Evolutionary conservation across 495 filamentous ascomycete species (phyloP).

Genomic region (Sphaerosporella brunnea): DNA sequence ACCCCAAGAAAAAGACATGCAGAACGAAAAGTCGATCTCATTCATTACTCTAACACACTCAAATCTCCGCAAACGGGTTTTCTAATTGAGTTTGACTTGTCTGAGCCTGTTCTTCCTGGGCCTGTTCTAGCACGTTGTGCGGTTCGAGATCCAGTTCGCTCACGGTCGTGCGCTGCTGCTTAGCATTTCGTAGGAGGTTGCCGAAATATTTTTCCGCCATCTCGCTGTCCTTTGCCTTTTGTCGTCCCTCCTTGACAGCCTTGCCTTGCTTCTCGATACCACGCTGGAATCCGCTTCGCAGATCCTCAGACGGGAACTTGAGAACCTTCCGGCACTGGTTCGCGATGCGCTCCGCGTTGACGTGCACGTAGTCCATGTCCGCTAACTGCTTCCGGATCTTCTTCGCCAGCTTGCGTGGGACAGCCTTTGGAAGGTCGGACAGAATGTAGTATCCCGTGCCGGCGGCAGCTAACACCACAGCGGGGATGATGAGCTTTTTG

Average conservation of each 20-base stretch:
- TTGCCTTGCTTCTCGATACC: constrained; percentile 63
- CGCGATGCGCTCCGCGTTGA: constrained; percentile 67
- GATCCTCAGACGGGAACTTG: constrained; percentile 61
- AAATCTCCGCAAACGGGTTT: neutral
- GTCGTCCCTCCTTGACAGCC: constrained; percentile 60
- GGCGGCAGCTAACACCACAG: constrained; percentile 56
- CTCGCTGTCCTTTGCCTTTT: constrained; percentile 55
- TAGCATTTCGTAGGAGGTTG: constrained; percentile 63
- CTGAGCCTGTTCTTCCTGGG: constrained; percentile 1
- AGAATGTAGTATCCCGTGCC: constrained; percentile 63
- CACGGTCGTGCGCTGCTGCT: constrained; percentile 52
- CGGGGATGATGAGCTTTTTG: constrained; percentile 63
- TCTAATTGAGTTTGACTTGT: neutral
- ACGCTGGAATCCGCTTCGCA: constrained; percentile 60
- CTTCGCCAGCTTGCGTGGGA: constrained; percentile 66
- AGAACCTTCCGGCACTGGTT: constrained; percentile 72
- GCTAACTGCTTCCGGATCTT: constrained; percentile 67
- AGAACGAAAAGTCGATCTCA: neutral
- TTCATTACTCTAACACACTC: neutral
- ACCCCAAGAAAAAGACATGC: neutral
- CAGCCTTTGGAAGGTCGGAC: constrained; percentile 66
- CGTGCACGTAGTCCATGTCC: constrained; percentile 77
- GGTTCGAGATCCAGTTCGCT: constrained; percentile 61
- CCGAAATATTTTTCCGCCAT: constrained; percentile 70
- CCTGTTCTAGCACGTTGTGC: neutral